These are phyloP conservation scores for Chlorella sp. DNA, from an alignment of 139 green algal genomes.

Conservation along the genomic window DNA sequence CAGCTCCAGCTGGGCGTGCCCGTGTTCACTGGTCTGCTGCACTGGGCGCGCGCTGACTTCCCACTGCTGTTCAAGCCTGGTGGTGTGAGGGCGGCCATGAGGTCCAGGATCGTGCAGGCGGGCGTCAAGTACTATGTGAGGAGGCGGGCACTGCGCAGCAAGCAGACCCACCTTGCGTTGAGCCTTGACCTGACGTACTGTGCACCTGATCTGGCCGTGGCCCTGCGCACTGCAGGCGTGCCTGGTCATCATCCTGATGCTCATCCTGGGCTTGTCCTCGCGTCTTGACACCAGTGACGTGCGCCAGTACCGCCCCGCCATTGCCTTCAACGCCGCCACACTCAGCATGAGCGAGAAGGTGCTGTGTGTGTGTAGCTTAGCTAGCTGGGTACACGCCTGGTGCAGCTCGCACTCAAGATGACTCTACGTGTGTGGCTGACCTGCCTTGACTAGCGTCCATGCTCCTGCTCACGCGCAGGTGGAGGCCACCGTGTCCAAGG, in stretches of 20 bases:
- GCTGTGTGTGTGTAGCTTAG: background rate
- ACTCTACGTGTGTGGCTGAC: too few relatives aligned
- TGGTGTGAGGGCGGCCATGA: background rate
- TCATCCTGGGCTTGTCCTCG: background rate
- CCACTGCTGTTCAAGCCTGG: background rate
- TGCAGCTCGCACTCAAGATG: too few relatives aligned
- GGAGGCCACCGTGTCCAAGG: slow-evolving; percentile 32
- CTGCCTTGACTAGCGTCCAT: background rate
- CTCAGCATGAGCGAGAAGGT: slow-evolving; percentile 3
- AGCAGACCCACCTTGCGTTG: too few relatives aligned
- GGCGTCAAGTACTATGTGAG: slow-evolving; percentile 4
- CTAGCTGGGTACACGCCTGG: too few relatives aligned
- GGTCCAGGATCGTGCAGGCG: background rate
- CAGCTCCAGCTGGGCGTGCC: background rate
- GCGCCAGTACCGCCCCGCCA: background rate
- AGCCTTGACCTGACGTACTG: too few relatives aligned
- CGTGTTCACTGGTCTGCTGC: background rate
- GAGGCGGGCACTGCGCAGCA: too few relatives aligned
- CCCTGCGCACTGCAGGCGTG: background rate
- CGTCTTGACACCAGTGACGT: background rate
- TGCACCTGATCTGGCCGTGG: too few relatives aligned
- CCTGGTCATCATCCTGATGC: background rate
- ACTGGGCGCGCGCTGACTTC: background rate
- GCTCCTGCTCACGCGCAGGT: slow-evolving; percentile 11
- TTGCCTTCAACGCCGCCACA: slow-evolving; percentile 3